Evolutionary conservation across 257 asterid species (phyloP).

Genomic region (Petunia secreta): DNA sequence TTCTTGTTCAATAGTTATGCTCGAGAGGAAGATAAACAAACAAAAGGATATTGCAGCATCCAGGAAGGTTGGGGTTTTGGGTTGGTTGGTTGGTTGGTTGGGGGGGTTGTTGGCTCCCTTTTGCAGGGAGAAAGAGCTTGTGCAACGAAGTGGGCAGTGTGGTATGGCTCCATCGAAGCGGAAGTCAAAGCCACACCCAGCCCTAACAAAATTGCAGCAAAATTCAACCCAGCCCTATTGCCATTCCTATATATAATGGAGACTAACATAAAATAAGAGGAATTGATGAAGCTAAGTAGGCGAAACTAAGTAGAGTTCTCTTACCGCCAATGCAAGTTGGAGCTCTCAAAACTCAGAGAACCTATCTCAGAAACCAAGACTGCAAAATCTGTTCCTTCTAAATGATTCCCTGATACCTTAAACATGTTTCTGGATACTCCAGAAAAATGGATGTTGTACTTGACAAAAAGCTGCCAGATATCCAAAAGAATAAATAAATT

Average conservation of each 20-base stretch:
- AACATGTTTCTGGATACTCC: constrained; percentile 87
- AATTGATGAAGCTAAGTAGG: background rate
- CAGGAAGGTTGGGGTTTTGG: background rate
- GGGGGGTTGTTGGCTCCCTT: background rate
- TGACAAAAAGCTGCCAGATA: constrained; percentile 82
- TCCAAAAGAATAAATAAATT: constrained; percentile 1
- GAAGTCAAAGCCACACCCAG: background rate
- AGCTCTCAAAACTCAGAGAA: constrained; percentile 78
- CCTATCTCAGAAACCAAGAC: constrained; percentile 84
- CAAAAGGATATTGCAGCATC: background rate
- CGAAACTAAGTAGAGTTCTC: constrained; percentile 5
- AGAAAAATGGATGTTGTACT: constrained; percentile 84
- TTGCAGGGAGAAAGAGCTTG: background rate
- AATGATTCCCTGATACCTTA: constrained; percentile 44
- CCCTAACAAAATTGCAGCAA: constrained; percentile 5
- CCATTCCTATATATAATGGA: constrained; percentile 2
- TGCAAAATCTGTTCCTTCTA: constrained; percentile 72
- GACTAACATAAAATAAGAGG: background rate
- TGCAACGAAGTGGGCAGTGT: background rate
- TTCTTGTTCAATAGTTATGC: constrained; percentile 1
- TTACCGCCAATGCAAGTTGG: constrained; percentile 97
- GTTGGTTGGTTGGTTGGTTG: no score
- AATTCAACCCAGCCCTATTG: background rate
- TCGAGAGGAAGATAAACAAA: background rate
- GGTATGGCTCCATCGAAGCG: background rate